Evolutionary conservation across 768 basidiomycete species (phyloP).

Genomic region (Chalciporus chontae): DNA sequence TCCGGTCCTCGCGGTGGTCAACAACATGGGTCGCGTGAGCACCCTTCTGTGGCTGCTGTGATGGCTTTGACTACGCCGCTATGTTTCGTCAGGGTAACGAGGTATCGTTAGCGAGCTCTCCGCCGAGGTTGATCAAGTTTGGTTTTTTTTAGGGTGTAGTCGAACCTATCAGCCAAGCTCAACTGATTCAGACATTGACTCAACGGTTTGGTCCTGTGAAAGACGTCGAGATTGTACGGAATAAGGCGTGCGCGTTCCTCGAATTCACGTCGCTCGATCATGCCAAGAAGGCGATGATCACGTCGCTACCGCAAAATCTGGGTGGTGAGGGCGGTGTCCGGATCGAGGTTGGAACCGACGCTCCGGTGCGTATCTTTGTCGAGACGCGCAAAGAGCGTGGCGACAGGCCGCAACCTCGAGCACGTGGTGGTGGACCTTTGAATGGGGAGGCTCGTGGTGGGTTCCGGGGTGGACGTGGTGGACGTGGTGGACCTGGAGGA

Average conservation of each 20-base stretch:
- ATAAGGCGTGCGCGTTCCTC: slow-evolving; percentile 91
- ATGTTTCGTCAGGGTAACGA: slow-evolving; percentile 87
- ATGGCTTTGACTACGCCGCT: slow-evolving; percentile 63
- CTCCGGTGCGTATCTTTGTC: slow-evolving; percentile 58
- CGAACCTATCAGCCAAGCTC: slow-evolving; percentile 54
- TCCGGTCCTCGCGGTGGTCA: slow-evolving; percentile 32
- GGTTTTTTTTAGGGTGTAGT: slow-evolving; percentile 57
- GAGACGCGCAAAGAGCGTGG: slow-evolving; percentile 91
- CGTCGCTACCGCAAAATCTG: slow-evolving; percentile 57
- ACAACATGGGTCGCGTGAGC: slow-evolving; percentile 39
- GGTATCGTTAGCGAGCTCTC: neutral
- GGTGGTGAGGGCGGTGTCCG: slow-evolving; percentile 91
- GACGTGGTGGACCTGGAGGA: slow-evolving; percentile 40
- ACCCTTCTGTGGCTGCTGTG: slow-evolving; percentile 52
- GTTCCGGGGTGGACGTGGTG: slow-evolving; percentile 44
- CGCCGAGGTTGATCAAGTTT: neutral
- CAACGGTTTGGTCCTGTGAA: slow-evolving; percentile 77
- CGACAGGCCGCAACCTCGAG: slow-evolving; percentile 65
- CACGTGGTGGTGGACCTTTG: slow-evolving; percentile 57
- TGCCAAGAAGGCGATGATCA: slow-evolving; percentile 82
- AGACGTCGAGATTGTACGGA: slow-evolving; percentile 84
- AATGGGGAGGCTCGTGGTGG: slow-evolving; percentile 47
- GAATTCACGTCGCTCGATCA: slow-evolving; percentile 78
- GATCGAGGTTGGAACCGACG: slow-evolving; percentile 61
- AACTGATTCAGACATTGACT: slow-evolving; percentile 49